Conservation (phyloP, 202 grass and related monocot species). For the Panicum virgatum region DNA sequence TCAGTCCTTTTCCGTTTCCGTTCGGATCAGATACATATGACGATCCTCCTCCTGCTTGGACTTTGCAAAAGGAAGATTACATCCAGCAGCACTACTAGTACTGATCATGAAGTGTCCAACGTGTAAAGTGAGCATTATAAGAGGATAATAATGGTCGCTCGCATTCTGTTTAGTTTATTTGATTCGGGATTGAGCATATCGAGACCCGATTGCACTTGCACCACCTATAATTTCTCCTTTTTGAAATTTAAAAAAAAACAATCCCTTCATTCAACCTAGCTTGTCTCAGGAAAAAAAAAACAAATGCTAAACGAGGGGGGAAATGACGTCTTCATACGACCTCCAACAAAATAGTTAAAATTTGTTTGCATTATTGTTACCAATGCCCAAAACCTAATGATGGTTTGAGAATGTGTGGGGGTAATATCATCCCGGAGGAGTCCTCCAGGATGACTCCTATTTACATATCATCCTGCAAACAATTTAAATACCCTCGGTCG, state of each 20-base stretch:
- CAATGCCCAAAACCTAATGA: not conserved
- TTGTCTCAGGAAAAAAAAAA: not conserved
- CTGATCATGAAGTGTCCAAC: not conserved
- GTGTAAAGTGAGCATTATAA: constrained; percentile 38
- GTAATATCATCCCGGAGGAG: not conserved
- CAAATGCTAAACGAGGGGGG: too few species aligned
- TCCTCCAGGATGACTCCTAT: too few species aligned
- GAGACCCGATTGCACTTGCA: not conserved
- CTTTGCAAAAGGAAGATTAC: not conserved
- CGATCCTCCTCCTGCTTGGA: not conserved
- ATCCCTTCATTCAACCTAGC: not conserved
- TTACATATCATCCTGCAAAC: too few species aligned
- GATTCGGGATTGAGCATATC: not conserved
- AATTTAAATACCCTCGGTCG: too few species aligned
- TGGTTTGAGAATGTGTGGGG: not conserved
- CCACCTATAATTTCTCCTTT: not conserved
- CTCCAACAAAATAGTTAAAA: not conserved
- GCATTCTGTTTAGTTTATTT: not conserved
- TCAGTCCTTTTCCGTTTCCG: constrained; percentile 15
- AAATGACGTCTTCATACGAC: too few species aligned
- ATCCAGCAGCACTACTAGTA: not conserved
- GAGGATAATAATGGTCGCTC: constrained; percentile 1
- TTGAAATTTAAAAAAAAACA: not conserved
- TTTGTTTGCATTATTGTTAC: not conserved
- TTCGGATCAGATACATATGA: constrained; percentile 43